Evolutionary conservation across 1,284 basidiomycete genomes (phyloP).

Genomic region (Rhodotorula sp.): DNA sequence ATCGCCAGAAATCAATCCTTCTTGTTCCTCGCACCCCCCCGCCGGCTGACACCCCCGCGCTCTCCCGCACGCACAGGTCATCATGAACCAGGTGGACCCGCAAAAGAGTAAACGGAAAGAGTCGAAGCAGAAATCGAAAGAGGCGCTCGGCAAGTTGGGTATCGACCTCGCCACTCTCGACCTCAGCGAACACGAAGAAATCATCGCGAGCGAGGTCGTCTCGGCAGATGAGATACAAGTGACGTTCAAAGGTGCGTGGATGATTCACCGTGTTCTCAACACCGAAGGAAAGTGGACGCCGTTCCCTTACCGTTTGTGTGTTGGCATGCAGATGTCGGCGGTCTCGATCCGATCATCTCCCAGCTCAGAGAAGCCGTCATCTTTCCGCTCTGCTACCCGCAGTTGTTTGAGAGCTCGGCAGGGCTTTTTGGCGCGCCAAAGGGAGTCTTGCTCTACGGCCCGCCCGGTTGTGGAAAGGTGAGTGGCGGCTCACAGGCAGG

Average conservation of each 20-base stretch:
- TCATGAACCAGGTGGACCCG: slow-evolving; percentile 50
- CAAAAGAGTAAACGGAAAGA: slow-evolving; percentile 60
- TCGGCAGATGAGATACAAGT: slow-evolving; percentile 79
- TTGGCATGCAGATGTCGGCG: slow-evolving; percentile 79
- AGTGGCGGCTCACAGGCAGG: neutral
- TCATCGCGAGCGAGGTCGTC: slow-evolving; percentile 78
- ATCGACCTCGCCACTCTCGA: slow-evolving; percentile 61
- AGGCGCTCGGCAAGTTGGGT: slow-evolving; percentile 69
- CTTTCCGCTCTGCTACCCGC: slow-evolving; percentile 88
- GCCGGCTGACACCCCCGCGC: neutral
- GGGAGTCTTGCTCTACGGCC: slow-evolving; percentile 54
- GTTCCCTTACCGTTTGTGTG: too few species aligned
- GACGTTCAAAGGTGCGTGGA: slow-evolving; percentile 65
- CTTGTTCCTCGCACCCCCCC: neutral
- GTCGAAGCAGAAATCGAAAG: slow-evolving; percentile 61
- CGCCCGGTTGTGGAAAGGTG: slow-evolving; percentile 49
- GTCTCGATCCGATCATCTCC: slow-evolving; percentile 86
- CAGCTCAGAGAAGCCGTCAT: slow-evolving; percentile 94
- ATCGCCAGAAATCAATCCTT: neutral
- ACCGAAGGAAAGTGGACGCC: too few species aligned
- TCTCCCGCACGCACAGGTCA: slow-evolving; percentile 31
- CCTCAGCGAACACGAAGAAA: slow-evolving; percentile 76
- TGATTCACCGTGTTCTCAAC: neutral
- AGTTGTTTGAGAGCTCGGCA: slow-evolving; percentile 70
- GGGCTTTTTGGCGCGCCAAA: slow-evolving; percentile 59